Conservation (phyloP, 768 basidiomycete species). For the Tulasnella sp. region DNA sequence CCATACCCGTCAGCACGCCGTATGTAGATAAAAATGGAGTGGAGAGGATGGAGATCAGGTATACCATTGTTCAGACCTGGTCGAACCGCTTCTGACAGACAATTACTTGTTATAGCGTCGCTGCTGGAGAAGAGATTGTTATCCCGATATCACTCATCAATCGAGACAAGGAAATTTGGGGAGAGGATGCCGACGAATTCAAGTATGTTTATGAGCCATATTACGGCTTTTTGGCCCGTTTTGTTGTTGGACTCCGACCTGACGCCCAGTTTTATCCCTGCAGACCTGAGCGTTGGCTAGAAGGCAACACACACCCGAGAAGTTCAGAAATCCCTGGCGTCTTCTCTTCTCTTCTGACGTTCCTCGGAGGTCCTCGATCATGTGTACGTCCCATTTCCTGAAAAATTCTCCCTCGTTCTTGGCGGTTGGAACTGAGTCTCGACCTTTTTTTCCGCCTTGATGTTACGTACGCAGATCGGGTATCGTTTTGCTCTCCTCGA, state of each 20-base stretch:
- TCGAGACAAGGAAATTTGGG: constrained; percentile 21
- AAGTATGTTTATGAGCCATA: constrained; percentile 11
- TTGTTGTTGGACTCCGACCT: no score
- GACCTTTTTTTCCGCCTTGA: not conserved
- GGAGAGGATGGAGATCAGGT: constrained; percentile 37
- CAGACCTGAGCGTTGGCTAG: constrained; percentile 25
- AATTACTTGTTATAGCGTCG: not conserved
- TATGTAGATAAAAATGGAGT: constrained; percentile 40
- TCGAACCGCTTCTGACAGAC: not conserved
- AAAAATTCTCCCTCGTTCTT: constrained; percentile 44
- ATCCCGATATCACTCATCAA: constrained; percentile 12
- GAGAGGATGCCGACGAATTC: constrained; percentile 24
- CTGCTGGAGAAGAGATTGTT: constrained; percentile 10
- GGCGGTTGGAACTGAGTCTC: constrained; percentile 23
- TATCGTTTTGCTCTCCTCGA: constrained; percentile 15
- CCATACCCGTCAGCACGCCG: constrained; percentile 44
- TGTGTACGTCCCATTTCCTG: constrained; percentile 26
- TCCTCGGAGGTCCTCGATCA: constrained; percentile 20
- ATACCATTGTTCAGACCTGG: not conserved
- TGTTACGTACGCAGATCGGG: constrained; percentile 8
- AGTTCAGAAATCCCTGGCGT: constrained; percentile 11
- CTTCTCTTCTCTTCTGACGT: constrained; percentile 5
- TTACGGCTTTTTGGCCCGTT: not conserved
- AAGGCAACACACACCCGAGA: constrained; percentile 7
- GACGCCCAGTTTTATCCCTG: not conserved